A percentile compares a stretch with the other conserved stretches of the same genome.
Conservation (phyloP, 352 stramenopile genomes). For the Phytophthora megakarya region DNA sequence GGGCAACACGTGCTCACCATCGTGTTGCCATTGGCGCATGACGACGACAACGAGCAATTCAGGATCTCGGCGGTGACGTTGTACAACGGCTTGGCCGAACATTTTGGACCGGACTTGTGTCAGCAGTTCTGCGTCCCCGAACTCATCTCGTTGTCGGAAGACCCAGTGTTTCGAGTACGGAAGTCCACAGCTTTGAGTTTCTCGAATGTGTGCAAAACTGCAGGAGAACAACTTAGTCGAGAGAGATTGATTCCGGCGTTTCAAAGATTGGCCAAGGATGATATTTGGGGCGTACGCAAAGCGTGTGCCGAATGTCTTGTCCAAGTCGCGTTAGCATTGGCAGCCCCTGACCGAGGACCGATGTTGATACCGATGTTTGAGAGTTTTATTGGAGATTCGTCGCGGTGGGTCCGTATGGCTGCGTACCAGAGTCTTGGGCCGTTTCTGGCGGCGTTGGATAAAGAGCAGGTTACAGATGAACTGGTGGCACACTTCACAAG, state of each 20-base stretch:
- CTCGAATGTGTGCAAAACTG: slow-evolving; percentile 87
- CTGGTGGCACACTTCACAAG: slow-evolving; percentile 83
- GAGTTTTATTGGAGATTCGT: slow-evolving; percentile 87
- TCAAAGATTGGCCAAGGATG: slow-evolving; percentile 89
- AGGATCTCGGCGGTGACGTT: slow-evolving; percentile 93
- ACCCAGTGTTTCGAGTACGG: slow-evolving; percentile 93
- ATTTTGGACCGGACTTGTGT: slow-evolving; percentile 89
- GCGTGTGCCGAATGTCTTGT: slow-evolving; percentile 92
- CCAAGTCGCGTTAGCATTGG: slow-evolving; percentile 84
- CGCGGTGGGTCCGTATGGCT: slow-evolving; percentile 93
- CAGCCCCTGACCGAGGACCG: slow-evolving; percentile 68
- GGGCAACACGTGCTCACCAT: slow-evolving; percentile 92
- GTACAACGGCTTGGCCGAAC: slow-evolving; percentile 90
- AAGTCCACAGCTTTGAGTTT: slow-evolving; percentile 93
- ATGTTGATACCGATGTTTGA: slow-evolving; percentile 91
- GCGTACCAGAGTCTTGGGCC: slow-evolving; percentile 92
- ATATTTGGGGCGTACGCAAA: slow-evolving; percentile 95
- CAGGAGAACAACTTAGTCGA: slow-evolving; percentile 70
- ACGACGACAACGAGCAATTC: slow-evolving; percentile 92
- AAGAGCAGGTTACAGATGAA: slow-evolving; percentile 77
- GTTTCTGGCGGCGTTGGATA: slow-evolving; percentile 85
- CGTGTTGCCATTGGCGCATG: slow-evolving; percentile 90
- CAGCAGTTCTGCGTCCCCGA: slow-evolving; percentile 94
- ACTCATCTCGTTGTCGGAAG: slow-evolving; percentile 90
- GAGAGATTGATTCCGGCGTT: slow-evolving; percentile 92